These are phyloP conservation scores for Colletotrichum sp. DNA, from an alignment of 2,329 filamentous ascomycete species.

Conservation along the genomic window DNA sequence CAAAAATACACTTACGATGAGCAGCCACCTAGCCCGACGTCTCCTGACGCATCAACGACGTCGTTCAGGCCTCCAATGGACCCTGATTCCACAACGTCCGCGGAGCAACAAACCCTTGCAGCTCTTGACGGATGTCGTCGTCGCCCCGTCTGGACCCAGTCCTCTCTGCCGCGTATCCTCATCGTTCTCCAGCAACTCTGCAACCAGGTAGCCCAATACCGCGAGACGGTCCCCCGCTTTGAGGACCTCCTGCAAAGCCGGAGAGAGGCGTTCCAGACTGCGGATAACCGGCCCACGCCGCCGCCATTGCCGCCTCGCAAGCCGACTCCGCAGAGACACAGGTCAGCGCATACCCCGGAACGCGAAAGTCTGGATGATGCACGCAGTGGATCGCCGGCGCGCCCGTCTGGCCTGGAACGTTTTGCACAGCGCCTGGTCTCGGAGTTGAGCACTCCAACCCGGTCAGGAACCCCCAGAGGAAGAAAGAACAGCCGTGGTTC, in stretches of 20 bases:
- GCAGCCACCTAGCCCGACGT: conserved; percentile 34
- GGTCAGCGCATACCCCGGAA: conserved; percentile 41
- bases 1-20: conserved; percentile 64
- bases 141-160: conserved; percentile 57
- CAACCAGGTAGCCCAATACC: conserved; percentile 67
- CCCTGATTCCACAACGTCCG: conserved; percentile 41
- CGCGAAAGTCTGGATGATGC: conserved; percentile 47
- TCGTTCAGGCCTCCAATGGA: conserved; percentile 44
- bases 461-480: conserved; percentile 54
- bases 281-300: conserved; percentile 46
- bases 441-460: conserved; percentile 60
- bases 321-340: conserved; percentile 21
- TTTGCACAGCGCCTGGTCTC: conserved; percentile 68
- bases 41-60: conserved; percentile 28
- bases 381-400: conserved; percentile 55
- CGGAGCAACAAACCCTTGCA: conserved; percentile 49
- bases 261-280: conserved; percentile 67
- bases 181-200: conserved; percentile 63
- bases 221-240: conserved; percentile 71
- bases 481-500: conserved; percentile 48
- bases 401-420: conserved; percentile 61
- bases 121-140: conserved; percentile 56
- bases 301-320: conserved; percentile 29
- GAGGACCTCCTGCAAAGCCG: conserved; percentile 72
- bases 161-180: conserved; percentile 59